Conservation (phyloP, 768 basidiomycete species). For the Phaeotremella skinneri region DNA sequence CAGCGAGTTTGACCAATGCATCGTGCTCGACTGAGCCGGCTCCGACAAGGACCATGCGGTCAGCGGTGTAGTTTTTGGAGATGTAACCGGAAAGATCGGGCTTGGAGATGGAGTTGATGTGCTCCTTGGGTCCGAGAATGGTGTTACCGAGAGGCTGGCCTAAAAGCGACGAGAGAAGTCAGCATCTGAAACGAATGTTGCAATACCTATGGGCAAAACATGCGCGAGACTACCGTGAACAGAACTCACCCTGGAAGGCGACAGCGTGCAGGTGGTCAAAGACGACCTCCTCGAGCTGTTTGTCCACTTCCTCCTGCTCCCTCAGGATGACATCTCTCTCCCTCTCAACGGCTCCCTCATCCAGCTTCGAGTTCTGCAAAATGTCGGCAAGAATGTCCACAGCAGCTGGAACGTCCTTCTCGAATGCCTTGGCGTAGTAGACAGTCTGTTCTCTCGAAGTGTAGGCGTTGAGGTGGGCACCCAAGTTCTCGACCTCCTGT, state of each 20-base stretch:
- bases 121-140: constrained; percentile 92
- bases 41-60: constrained; percentile 98
- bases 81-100: constrained; percentile 87
- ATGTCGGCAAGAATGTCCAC: constrained; percentile 99
- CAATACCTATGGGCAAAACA: no score
- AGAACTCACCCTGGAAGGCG: constrained; percentile 82
- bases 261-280: constrained; percentile 97
- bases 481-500: constrained; percentile 95
- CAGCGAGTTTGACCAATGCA: constrained; percentile 89
- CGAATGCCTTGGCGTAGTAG: constrained; percentile 98
- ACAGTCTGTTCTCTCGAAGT: constrained; percentile 99
- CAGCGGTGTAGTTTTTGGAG: constrained; percentile 95
- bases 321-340: constrained; percentile 94
- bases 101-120: constrained; percentile 91
- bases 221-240: no score
- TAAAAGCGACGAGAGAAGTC: constrained; percentile 52
- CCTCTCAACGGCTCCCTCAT: constrained; percentile 78
- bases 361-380: constrained; percentile 92
- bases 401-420: constrained; percentile 82
- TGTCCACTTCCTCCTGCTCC: constrained; percentile 98
- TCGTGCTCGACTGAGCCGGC: constrained; percentile 91
- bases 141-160: constrained; percentile 94
- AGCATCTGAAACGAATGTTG: no score
- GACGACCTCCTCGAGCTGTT: constrained; percentile 96
- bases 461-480: constrained; percentile 95